These are phyloP conservation scores for Niebla homalea DNA, from an alignment of 495 filamentous ascomycete species.

Conservation along the genomic window DNA sequence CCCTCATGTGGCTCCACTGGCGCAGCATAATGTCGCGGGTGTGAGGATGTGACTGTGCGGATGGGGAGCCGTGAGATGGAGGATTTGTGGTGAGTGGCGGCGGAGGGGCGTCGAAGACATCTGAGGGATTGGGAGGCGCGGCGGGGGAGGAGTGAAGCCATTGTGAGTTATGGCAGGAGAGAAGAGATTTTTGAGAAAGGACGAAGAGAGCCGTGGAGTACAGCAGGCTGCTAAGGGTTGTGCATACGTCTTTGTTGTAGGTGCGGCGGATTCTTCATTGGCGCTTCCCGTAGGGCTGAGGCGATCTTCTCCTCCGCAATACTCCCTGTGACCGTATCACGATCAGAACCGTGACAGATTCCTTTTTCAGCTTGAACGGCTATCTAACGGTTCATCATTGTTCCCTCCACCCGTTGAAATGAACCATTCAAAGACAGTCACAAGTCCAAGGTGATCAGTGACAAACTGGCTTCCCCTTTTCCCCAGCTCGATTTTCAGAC, in stretches of 20 bases:
- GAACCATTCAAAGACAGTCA: constrained; percentile 12
- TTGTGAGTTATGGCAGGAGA: constrained; percentile 27
- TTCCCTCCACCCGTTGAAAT: not conserved
- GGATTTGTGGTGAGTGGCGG: constrained; percentile 17
- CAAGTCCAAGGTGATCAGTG: constrained; percentile 37
- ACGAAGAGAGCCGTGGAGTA: not conserved
- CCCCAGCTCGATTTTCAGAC: constrained; percentile 19
- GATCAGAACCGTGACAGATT: not conserved
- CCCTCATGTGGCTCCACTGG: constrained; percentile 38
- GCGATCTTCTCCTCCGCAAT: not conserved
- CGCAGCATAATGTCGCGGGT: constrained; percentile 47
- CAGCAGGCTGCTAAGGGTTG: no score
- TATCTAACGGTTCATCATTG: no score
- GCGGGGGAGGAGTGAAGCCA: constrained; percentile 55
- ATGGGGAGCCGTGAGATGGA: constrained; percentile 23
- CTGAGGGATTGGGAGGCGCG: constrained; percentile 49
- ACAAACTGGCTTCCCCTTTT: constrained; percentile 27
- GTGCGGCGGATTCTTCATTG: not conserved
- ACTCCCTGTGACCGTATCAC: no score
- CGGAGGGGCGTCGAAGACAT: constrained; percentile 47
- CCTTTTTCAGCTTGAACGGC: no score
- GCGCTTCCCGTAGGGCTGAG: not conserved
- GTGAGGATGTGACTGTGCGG: constrained; percentile 57
- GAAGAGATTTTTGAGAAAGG: not conserved
- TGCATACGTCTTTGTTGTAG: not conserved